Evolutionary conservation across 2,329 filamentous ascomycete species (phyloP).

Genomic region (Septoria linicola): DNA sequence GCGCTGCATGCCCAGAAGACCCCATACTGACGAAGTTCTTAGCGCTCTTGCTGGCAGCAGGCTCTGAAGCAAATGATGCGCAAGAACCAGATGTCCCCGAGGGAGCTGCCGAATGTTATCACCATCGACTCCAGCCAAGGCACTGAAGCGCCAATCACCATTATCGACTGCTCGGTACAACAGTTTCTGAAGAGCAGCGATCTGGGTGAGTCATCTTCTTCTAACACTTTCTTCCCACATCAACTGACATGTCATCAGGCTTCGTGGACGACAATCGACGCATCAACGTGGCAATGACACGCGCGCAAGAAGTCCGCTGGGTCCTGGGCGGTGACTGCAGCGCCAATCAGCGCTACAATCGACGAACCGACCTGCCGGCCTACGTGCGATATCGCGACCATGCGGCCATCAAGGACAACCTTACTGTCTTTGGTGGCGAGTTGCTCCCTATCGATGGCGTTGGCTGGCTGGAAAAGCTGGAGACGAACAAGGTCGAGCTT

Average conservation of each 20-base stretch:
- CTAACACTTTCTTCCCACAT: too few relatives aligned
- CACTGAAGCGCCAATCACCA: constrained; percentile 19
- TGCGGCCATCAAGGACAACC: not conserved
- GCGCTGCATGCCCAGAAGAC: not conserved
- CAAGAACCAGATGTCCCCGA: not conserved
- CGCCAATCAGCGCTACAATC: not conserved
- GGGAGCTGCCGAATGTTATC: constrained; percentile 18
- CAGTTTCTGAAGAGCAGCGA: constrained; percentile 7
- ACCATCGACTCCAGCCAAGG: constrained; percentile 24
- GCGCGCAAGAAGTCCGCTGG: constrained; percentile 20
- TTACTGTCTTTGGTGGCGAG: not conserved
- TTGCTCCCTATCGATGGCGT: not conserved
- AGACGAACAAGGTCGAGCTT: constrained; percentile 1
- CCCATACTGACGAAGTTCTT: not conserved
- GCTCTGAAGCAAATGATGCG: constrained; percentile 11
- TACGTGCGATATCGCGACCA: constrained; percentile 13
- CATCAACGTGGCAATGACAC: constrained; percentile 24
- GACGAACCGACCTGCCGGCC: constrained; percentile 3
- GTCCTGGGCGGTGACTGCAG: constrained; percentile 19
- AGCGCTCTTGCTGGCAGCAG: constrained; percentile 16
- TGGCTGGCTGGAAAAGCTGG: constrained; percentile 8
- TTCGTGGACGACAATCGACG: constrained; percentile 21
- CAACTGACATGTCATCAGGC: too few relatives aligned
- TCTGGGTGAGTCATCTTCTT: too few relatives aligned
- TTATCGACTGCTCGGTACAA: constrained; percentile 24